These are phyloP conservation scores for Dipteronia dyeriana DNA, from an alignment of 345 rosid species.

Conservation along the genomic window DNA sequence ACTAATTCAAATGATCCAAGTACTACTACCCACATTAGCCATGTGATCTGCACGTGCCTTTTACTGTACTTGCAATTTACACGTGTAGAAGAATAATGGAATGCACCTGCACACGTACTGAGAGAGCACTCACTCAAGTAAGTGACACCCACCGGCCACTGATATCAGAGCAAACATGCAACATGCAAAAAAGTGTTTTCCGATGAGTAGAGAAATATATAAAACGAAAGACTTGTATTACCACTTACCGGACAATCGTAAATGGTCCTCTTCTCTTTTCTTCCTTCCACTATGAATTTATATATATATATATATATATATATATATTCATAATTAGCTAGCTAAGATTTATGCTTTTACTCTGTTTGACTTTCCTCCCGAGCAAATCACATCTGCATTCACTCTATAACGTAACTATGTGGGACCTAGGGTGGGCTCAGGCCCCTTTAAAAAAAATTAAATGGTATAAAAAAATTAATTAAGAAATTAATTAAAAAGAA, in stretches of 20 bases:
- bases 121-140: conserved; percentile 14
- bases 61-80: neutral
- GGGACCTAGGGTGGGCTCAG: no score
- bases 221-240: neutral
- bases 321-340: neutral
- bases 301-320: no score
- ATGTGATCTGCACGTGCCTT: conserved; percentile 17
- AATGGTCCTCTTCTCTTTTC: conserved; percentile 7
- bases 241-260: conserved; percentile 7
- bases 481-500: no score
- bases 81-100: conserved; percentile 10
- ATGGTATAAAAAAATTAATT: no score
- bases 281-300: conserved; percentile 7
- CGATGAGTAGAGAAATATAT: neutral
- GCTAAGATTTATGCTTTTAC: neutral
- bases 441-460: no score
- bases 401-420: no score
- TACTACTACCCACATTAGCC: neutral
- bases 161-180: conserved; percentile 23
- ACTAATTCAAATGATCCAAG: no score
- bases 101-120: conserved; percentile 19
- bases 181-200: conserved; percentile 25
- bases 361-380: neutral
- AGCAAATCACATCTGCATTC: neutral
- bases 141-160: conserved; percentile 19